Conservation (phyloP, 768 basidiomycete species). For the Tylopilus intermedius region DNA sequence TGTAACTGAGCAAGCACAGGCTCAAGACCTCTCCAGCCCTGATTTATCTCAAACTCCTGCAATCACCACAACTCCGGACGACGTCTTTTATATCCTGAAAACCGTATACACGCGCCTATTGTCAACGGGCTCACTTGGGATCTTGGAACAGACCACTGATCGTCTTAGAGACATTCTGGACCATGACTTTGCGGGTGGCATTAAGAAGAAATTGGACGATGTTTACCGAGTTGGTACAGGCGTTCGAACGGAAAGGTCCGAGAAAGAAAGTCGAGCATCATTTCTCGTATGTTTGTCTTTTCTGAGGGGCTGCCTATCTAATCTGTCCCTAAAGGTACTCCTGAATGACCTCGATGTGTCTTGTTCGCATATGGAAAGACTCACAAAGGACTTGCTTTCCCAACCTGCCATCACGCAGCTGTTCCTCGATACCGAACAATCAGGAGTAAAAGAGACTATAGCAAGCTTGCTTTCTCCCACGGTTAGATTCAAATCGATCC, state of each 20-base stretch:
- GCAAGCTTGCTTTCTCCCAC: conserved; percentile 49
- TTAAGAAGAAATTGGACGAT: conserved; percentile 83
- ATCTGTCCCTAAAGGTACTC: conserved; percentile 50
- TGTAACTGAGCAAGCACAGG: conserved; percentile 43
- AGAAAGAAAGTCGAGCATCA: conserved; percentile 70
- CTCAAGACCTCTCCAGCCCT: conserved; percentile 75
- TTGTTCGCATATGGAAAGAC: conserved; percentile 79
- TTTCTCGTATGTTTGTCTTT: conserved; percentile 66
- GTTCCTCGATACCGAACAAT: conserved; percentile 57
- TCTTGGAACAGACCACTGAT: conserved; percentile 54
- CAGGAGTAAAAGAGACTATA: conserved; percentile 44
- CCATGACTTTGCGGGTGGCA: conserved; percentile 71
- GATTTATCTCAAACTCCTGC: conserved; percentile 62
- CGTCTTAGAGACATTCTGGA: conserved; percentile 75
- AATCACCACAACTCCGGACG: conserved; percentile 80
- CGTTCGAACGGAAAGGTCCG: conserved; percentile 65
- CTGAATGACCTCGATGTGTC: conserved; percentile 95
- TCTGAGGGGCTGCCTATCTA: neutral
- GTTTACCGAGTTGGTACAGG: conserved; percentile 63
- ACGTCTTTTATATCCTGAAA: conserved; percentile 94
- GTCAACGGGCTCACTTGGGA: conserved; percentile 64
- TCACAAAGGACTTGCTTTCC: conserved; percentile 60
- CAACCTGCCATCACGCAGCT: conserved; percentile 58
- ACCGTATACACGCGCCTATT: conserved; percentile 71
- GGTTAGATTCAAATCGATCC: conserved; percentile 61